Evolutionary conservation across 805 yeast species (phyloP), one percentile per base, ranked within the genome.

Genomic region (Zygotorulaspora chibaensis): DNA sequence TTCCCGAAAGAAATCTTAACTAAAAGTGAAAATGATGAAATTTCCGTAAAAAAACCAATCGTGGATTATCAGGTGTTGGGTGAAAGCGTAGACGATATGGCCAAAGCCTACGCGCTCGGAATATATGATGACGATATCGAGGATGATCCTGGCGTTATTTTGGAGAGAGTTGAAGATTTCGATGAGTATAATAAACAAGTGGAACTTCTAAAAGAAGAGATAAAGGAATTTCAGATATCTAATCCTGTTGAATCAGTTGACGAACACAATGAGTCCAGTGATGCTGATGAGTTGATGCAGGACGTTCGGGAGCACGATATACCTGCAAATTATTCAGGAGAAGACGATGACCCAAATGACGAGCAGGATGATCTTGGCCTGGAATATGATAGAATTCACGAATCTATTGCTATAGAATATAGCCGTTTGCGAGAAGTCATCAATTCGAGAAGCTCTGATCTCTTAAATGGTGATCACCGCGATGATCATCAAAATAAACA

Each of bases 51-150:
- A 20, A 33, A 15, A 7, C 65, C 67, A 5, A 52, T 48, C 13
- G 56, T 68, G 8, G 82, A 79, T 48, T 75, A 69, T 52, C 60
- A 56, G 8, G 53, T 69, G 1, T 47, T 76, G 25, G 72, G 71
- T 18, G 68, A 68, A 15, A 75, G 79, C 53, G 46, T 75, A 52
- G 83, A 79, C 40, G 71, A 75, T 2, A 76, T 81, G 82, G 84
- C 79, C 0, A 70, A 72, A 42, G 84, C 84, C 0, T 82, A 82
- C 52, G 66, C 71, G n/a, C 53, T 71, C 17, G 87, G 86, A 1
- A 60, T 75, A 52, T 80, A 78, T 55, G 84, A 81, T 55, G 85
- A 79, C 48, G 85, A 81, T 52, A 62, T 76, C 8, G 71, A 66
- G 18, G 75, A 80, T 0, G 72, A 73, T 40, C 66, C 65, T 5